Conservation (phyloP, 2,329 filamentous ascomycete genomes). For the Calonectria ilicicola region DNA sequence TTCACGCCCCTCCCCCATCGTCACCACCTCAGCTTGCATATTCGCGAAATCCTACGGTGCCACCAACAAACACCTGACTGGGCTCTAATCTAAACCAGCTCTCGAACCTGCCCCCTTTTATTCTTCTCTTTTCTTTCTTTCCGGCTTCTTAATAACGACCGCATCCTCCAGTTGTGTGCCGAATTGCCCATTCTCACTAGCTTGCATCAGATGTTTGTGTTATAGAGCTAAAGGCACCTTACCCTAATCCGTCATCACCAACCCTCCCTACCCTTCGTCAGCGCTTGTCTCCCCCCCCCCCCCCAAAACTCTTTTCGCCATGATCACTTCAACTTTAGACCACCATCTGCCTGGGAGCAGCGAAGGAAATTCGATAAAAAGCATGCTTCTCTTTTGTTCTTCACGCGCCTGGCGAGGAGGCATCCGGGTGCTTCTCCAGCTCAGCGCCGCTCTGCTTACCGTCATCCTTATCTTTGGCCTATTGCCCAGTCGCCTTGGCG, state of each 20-base stretch:
- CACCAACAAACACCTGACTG: too few relatives aligned
- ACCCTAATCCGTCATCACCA: conserved; percentile 4
- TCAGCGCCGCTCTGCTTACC: conserved; percentile 40
- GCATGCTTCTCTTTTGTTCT: conserved; percentile 54
- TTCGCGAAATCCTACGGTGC: background rate
- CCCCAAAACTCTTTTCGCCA: conserved; percentile 9
- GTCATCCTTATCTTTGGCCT: conserved; percentile 44
- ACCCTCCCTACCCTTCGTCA: background rate
- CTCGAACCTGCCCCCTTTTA: background rate
- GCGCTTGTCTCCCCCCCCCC: background rate
- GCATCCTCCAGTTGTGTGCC: background rate
- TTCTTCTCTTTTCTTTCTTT: background rate
- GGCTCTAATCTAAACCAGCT: too few relatives aligned
- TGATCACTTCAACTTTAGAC: conserved; percentile 40
- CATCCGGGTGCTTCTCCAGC: conserved; percentile 45
- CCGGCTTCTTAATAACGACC: background rate
- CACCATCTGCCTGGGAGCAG: conserved; percentile 30
- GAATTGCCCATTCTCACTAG: background rate
- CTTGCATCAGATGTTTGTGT: conserved; percentile 3
- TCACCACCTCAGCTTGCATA: background rate
- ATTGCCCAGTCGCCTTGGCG: conserved; percentile 38
- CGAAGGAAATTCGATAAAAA: conserved; percentile 36
- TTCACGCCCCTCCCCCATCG: background rate
- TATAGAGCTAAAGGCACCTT: background rate
- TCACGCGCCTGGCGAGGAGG: conserved; percentile 55